Base-by-base conservation (phyloP, 352 stramenopile genomes). In the Pythium dissotocum region DNA sequence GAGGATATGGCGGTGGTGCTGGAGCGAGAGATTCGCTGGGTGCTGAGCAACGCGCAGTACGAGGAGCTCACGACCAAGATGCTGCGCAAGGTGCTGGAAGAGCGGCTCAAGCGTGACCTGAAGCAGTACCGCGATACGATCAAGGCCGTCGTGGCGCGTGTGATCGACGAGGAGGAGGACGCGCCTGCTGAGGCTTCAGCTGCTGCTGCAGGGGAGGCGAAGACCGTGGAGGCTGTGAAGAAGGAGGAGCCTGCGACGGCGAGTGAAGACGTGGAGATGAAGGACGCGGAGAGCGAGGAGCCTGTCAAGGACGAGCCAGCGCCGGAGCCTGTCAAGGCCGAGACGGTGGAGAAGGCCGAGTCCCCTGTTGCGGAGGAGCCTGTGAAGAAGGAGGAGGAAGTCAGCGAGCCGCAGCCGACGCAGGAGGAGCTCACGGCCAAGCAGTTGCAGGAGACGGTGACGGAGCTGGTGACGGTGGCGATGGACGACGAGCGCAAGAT, bases 41-140 rank as follows among this genome's bases (percentile, higher is more conserved):
- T 95, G 51, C 66, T 95, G 1, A 71, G 79, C 4, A 93, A 93
- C 52, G 90, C 79, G 54, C 77, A 83, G 38, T 90, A 93, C 58
- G 85, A 95, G 32, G 83, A 92, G 57, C 90, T 95, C 77, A 95
- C 87, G 4, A 95, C 87, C 6, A 90, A 90, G 62, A 95, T 77
- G 9, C 79, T 95, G 53, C 74, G 87, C 36, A 91, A 92, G 59
- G 46, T 90, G 63, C 73, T 95, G 0, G 82, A 93, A 55, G 73
- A 89, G 51, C 82, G 83, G 7, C 71, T 95, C 2, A 69, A 83
- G 0, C 86, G 91, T 68, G 83, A 94, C 52, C 69, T 95, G 53
- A 83, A 80, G 42, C 75, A 88, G 56, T 83, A 94, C 61, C 93
- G 93, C 61, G 72, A 79, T 8, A 79, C 77, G 10, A 95, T 95